Evolutionary conservation across 2,329 filamentous ascomycete genomes (phyloP), one percentile per base, ranked within the genome.

Genomic region (Fusarium newnesense): DNA sequence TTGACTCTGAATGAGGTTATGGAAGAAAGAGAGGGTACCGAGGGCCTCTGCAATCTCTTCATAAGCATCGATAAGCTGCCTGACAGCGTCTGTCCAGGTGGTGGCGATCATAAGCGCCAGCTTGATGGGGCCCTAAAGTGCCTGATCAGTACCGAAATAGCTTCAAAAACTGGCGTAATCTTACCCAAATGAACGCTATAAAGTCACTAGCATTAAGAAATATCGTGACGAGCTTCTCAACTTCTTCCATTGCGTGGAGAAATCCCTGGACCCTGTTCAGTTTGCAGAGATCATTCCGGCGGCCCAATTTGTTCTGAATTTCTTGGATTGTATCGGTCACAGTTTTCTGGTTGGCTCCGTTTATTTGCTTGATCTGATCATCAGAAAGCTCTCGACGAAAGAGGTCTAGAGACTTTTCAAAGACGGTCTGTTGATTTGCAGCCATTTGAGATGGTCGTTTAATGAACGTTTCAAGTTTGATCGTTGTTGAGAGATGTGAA

Each of bases 401-500:
- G 8, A 34, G 21, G 7, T 39, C 42, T 0, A 70, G 2, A 1
- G 61, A 61, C 24, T 10, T 42, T 39, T 70, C 39, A 0, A 70
- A 50, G 9, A 16, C 50, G 3, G 44, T n/a, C 7, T 24, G 28
- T 1, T 16, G 24, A 5, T 47, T 7, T 5, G 50, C 2, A 1
- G 40, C 18, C 64, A 63, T 68, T 13, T 7, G 13, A 0, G 9
- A 2, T 21, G 1, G 2, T 15, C 0, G 8, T 24, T 24, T 1
- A 7, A 2, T 19, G 2, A 1, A 16, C 1, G 24, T 24, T 24
- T 24, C 24, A 24, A 24, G 9, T 24, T 28, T 1, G 37, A n/a
- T 0, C n/a, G 4, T 13, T 42, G 15, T 13, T n/a, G 28, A 39
- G 0, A 1, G 8, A 19, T 0, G 6, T 4, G 4, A 2, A 1